These are phyloP conservation scores for Fragaria iinumae DNA, from an alignment of 306 rosid genomes.

Conservation along the genomic window DNA sequence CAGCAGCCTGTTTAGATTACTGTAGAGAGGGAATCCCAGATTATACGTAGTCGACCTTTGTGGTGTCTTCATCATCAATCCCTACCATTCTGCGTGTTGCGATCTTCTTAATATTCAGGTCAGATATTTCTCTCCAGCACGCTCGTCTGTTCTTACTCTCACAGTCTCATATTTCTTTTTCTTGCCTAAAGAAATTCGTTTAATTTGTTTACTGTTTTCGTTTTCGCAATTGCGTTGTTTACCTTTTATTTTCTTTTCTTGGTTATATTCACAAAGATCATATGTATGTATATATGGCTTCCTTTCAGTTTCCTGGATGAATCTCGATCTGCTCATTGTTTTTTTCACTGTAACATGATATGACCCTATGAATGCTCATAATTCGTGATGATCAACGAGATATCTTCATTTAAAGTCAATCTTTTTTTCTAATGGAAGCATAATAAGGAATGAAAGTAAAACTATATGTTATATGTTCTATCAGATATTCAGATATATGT, in stretches of 20 bases:
- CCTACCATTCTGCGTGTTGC: not conserved
- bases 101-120: not conserved
- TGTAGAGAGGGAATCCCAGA: not conserved
- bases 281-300: not conserved
- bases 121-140: not conserved
- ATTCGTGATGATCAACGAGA: not conserved
- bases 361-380: not conserved
- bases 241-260: not conserved
- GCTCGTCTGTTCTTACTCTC: not conserved
- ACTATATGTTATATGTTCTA: not conserved
- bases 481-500: too few species aligned
- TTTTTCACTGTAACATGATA: not conserved
- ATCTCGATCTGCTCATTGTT: not conserved
- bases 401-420: not conserved
- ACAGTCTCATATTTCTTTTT: not conserved
- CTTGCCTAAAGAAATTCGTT: not conserved
- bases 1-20: not conserved
- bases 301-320: not conserved
- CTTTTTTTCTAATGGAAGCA: not conserved
- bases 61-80: not conserved
- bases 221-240: not conserved
- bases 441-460: constrained; percentile 1
- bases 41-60: not conserved
- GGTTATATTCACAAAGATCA: not conserved
- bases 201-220: not conserved